Base-by-base conservation (phyloP, 2,329 filamentous ascomycete species). In the Aphanoascus verrucosus region DNA sequence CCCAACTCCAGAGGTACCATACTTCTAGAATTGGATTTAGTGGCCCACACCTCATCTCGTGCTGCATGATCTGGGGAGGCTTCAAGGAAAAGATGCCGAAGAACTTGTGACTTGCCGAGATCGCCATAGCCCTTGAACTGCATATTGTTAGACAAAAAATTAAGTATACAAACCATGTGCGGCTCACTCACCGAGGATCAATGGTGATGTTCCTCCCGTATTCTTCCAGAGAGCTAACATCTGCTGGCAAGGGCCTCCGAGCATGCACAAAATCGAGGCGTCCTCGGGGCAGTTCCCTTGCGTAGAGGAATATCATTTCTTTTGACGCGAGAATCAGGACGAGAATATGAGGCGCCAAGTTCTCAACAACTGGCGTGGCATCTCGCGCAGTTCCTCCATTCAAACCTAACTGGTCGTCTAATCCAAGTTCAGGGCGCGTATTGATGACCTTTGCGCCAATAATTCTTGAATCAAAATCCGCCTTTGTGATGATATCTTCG, bases 371-470 rank as follows among this genome's bases (percentile, higher is more conserved):
- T 58, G 58, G 23, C 43, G 34, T 19, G 56, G 53, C 34, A 55
- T 28, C 49, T 52, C 51, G 31, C 55, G 45, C 42, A 50, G 31
- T 6, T 53, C 52, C 41, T 48, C 43, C 17, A 9, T 56, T 58
- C 34, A 63, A 53, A 49, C 57, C 63, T 57, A 67, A 62, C 42
- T 68, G 63, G 2, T 62, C 56, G 32, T 67, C 65, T 62, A 67
- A 63, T 2, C 67, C 62, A 41, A 67, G 57, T 55, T 69, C 73
- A 45, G 74, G 70, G 45, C 71, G 67, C 51, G 77, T 70, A 41
- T 87, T 88, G 61, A 97, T 79, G 12, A 90, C 82, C 55, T 80
- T 80, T 3, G 88, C 88, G 62, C 88, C 86, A 56, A 86, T 77
- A 58, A 97, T 96, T 42, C 82, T 79, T 32, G 81, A 79, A 52